Base-by-base conservation (phyloP, 495 filamentous ascomycete species). In the Mytilinidion resinicola region DNA sequence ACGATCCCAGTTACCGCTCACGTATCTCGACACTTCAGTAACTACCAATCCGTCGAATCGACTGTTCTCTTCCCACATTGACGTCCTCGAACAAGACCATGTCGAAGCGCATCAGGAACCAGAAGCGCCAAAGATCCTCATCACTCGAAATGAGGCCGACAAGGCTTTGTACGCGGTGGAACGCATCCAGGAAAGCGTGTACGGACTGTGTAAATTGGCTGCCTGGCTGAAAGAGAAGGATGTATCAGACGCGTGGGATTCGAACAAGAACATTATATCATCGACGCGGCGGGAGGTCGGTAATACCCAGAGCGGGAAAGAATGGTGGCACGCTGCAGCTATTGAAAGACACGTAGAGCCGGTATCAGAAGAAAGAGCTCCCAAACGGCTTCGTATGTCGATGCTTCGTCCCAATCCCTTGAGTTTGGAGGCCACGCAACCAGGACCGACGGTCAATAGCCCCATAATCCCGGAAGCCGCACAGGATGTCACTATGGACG, bases 131-230 rank as follows among this genome's bases (percentile, higher is more conserved):
- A 47, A 44, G 33, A 77, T 95, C 1, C 79, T 96, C 9, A 78
- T 90, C 42, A 87, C 85, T 33, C 76, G 83, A 49, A 74, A 83
- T 20, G 77, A 84, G 38, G 73, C 71, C 9, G 80, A 80, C 65
- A 79, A 77, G 20, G 77, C 76, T 8, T 61, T 88, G 5, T 91
- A 85, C 69, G 85, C 83, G 12, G 69, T 95, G 35, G 91, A 96
- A 71, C 73, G 80, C n/a, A 85, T 88, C 30, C 77, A 78, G 49
- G 65, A 70, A 46, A 81, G 82, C 0, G 74, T 90, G 10, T 95
- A 88, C 69, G 81, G 82, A 12, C 63, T 93, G 9, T 90, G 83
- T 63, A 85, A 82, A 61, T 74, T 96, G 50, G 85, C 78, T 0
- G 67, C 74, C 3, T 86, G 83, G 82, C 80, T 91, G 14, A 79